These are phyloP conservation scores for Neurospora terricola DNA, from an alignment of 495 filamentous ascomycete species.

Conservation along the genomic window DNA sequence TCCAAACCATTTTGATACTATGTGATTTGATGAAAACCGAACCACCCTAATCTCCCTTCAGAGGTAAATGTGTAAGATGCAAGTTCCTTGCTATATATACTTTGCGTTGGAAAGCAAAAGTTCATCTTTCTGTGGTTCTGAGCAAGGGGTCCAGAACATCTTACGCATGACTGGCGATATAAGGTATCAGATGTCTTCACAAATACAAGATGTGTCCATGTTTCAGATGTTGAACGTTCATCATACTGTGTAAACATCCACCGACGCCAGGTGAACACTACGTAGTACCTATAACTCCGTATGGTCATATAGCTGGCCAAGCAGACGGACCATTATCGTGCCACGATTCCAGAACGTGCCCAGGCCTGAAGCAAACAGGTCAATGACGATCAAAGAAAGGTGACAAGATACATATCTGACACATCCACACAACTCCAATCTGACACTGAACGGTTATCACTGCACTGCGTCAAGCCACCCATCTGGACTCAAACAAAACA, in stretches of 20 bases:
- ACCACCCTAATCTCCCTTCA: too few species aligned
- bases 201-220: background rate
- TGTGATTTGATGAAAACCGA: background rate
- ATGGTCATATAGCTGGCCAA: background rate
- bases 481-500: background rate
- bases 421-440: background rate
- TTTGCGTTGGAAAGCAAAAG: background rate
- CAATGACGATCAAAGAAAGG: background rate
- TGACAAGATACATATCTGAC: background rate
- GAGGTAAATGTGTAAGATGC: background rate
- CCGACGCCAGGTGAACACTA: background rate
- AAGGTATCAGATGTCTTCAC: background rate
- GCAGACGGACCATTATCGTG: background rate
- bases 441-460: background rate
- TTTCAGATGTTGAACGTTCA: background rate
- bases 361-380: background rate
- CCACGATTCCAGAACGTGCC: background rate
- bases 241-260: background rate
- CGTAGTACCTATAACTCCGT: background rate
- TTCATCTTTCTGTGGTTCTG: background rate
- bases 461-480: background rate
- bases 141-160: background rate
- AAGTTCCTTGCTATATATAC: background rate
- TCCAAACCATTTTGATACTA: background rate
- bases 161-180: background rate